A percentile compares a stretch with the other conserved stretches of the same genome.
Evolutionary conservation across 139 green algal species (phyloP).

Genomic region (Asterochloris sp.): DNA sequence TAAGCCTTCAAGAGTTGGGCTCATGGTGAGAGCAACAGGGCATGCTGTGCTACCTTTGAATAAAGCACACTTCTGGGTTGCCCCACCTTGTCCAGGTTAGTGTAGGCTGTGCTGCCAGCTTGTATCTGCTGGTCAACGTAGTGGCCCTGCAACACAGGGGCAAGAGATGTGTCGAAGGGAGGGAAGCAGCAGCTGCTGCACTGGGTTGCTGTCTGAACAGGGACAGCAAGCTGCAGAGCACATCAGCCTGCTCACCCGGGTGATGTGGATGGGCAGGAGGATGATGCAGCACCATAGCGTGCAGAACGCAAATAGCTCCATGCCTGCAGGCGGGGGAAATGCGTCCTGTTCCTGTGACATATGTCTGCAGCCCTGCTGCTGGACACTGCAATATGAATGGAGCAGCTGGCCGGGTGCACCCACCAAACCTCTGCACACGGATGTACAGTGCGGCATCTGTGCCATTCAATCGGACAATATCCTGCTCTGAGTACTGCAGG

Average conservation of each 20-base stretch:
- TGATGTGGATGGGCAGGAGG: constrained; percentile 40
- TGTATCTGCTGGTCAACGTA: constrained; percentile 5
- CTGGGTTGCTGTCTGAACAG: no score
- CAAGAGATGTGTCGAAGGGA: no score
- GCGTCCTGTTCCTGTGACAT: background rate
- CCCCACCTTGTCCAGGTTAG: constrained; percentile 1
- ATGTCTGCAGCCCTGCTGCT: background rate
- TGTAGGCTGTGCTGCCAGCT: constrained; percentile 5
- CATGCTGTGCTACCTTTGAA: background rate
- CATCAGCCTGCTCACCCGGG: constrained; percentile 3
- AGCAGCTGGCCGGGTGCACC: background rate
- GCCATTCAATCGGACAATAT: constrained; percentile 30
- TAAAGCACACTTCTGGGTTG: background rate
- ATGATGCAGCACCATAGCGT: constrained; percentile 33
- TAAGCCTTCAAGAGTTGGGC: background rate
- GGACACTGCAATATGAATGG: background rate
- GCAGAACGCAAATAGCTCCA: constrained; percentile 14
- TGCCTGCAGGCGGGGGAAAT: background rate
- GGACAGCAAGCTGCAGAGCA: no score
- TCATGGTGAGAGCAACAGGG: background rate
- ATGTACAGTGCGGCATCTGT: constrained; percentile 43
- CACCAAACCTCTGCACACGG: constrained; percentile 32
- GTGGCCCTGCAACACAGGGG: constrained; percentile 3
- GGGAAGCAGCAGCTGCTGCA: no score
- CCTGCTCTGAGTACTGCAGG: constrained; percentile 15